Base-by-base conservation (phyloP, 257 asterid genomes). In the Voacanga thouarsii region DNA sequence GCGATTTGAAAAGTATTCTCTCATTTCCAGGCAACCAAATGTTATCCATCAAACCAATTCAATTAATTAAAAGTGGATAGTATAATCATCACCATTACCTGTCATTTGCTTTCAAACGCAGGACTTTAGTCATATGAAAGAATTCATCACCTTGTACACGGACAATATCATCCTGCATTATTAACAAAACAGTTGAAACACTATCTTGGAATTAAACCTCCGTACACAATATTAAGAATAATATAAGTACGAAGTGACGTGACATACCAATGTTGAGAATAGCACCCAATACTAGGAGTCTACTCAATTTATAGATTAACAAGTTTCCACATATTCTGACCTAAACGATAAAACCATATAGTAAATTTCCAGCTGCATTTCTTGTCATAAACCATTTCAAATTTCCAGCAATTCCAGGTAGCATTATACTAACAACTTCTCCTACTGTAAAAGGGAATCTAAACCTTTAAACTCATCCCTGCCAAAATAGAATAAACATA, bases 101-200 rank as follows among this genome's bases (percentile, higher is more conserved):
- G 79, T 93, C 99, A 60, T 93, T 70, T 43, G 87, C 70, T 79
- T 83, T 88, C 75, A 96, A 83, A 75, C 99, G 82, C 59, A 96
- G 83, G 80, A 96, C 98, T 85, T 86, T 96, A 7, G 94, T 90
- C 96, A 93, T 93, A 86, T 96, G 99, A 96, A 97, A 93, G 89
- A 89, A 92, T 74, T 96, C 98, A 69, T 96, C 98, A 53, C 99
- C 99, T 82, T 89, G 82, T 74, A 96, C 89, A 39, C 91, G 96
- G 57, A 96, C 96, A 81, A 86, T 66, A 69, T 88, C 91, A 78
- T 96, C 98, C 99, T 95, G 87, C 82, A 86, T 79, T 23, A 77
- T 73, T 28, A 80, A 57, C 51, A 60, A 74, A 80, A 82, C 63
- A 72, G 77, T 68, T 84, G 59, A 57, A 82, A 83, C 51, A 30